Base-by-base conservation (phyloP, 257 asterid genomes). In the Schizonepeta tenuifolia region DNA sequence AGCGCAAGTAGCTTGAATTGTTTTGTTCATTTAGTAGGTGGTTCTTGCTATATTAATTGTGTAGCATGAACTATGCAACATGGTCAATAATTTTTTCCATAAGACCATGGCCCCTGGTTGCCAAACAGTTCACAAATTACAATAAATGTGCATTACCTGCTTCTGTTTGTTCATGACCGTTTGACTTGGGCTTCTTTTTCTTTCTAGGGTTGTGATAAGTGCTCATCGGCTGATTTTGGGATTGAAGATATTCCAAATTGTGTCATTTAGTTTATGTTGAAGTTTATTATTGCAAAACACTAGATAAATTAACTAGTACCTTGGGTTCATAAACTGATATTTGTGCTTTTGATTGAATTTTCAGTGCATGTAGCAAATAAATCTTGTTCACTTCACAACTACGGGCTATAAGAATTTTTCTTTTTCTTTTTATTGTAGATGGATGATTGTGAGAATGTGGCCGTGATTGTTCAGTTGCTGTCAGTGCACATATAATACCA, bases 201-300 rank as follows among this genome's bases (percentile, higher is more conserved):
- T 80, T 82, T 80, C 58, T 85, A 84, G 90, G 90, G 78, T 82
- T 87, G 89, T 86, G 87, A 86, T 65, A 78, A 80, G 76, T 73
- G 81, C 82, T 78, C 81, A 75, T 76, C 62, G 71, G 74, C 84
- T 70, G 80, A 77, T 71, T 70, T 83, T 73, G 54, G 67, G 81
- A 68, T 54, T 69, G 87, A 82, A 80, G 86, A 85, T 76, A 58
- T 69, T 76, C 72, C 49, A 53, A 76, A 50, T 41, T 64, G 6
- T 61, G 59, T 35, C 43, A 61, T 67, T 62, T 60, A 67, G 70
- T 65, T 72, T 72, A 59, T 55, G 66, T 54, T 53, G 56, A 46
- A 71, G 74, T 54, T 77, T 75, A 60, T 43, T 69, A 40, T 77
- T 40, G 21, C 60, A 15, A n/a, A 33, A 69, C 70, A 63, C 76